Base-by-base conservation (phyloP, 306 rosid species). In the Abrus pulchellus region DNA sequence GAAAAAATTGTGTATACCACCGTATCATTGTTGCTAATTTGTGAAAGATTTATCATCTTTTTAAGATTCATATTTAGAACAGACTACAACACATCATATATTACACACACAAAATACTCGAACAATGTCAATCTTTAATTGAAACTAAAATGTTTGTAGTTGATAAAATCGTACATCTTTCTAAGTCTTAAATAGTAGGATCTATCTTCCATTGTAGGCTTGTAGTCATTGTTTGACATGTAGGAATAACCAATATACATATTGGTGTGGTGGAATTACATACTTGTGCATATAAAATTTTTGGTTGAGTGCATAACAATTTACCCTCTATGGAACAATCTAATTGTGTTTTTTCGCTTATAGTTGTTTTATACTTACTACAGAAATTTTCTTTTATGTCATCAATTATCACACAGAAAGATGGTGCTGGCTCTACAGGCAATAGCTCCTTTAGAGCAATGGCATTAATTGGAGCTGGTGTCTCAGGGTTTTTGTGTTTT, bases 381-480 rank as follows among this genome's bases (percentile, higher is more conserved):
- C 87, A 93, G 98, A 88, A 76, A 48, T 56, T 90, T 60, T 50
- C 92, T 57, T 80, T 84, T 68, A 9, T 85, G 81, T 78, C 97
- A 65, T 86, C 96, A 63, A 81, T 93, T 12, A 33, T 88, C 74
- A 56, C 87, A 5, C 90, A 85, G 89, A 89, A 85, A 62, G 89
- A 89, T 60, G 93, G 76, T 79, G 73, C 77, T 47, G 89, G 86
- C 38, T 86, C 95, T 85, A 75, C 89, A 43, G 88, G 98, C 33
- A 34, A 77, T 9, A 89, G 81, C 75, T 90, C 97, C 61, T 77
- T 96, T 10, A 89, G 97, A 83, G 95, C 89, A 59, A 89, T 96
- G 83, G 99, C 98, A 7, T 89, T 96, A 62, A 59, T 96, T 78
- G 99, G 98, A 78, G 99, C 93, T 33, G 91, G 98, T 54, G 80